Base-by-base conservation (phyloP, 2,329 filamentous ascomycete genomes). In the Colletotrichum chlorophyti region DNA sequence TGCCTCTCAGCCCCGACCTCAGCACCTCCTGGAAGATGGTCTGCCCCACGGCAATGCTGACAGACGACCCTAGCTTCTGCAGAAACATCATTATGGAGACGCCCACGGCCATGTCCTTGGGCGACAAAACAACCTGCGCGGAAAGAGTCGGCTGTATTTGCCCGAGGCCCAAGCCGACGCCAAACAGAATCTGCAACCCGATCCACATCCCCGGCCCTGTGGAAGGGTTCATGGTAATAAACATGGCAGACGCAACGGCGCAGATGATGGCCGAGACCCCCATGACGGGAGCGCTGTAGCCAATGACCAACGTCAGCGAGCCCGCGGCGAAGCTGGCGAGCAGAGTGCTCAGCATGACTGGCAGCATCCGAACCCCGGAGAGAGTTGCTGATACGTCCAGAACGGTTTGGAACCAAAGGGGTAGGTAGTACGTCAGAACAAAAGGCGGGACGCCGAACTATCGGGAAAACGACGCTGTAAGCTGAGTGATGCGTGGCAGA, bases 311-410 rank as follows among this genome's bases (percentile, higher is more conserved):
- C 8, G 12, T 42, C 8, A 27, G 5, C 9, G 8, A n/a, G 19
- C 40, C 40, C 2, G 19, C 5, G 3, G 8, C 19, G n/a, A 14
- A 5, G n/a, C 11, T 17, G n/a, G 19, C 8, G 2, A 24, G 6
- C 12, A 42, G 4, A 5, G 12, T 24, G 12, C 19, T 9, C 8
- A 24, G 19, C 11, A 42, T 6, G 10, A 42, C 7, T 3, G 40
- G 40, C 8, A 42, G 24, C 9, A n/a, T 24, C 64, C 81, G 81
- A 65, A 84, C 79, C 48, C 82, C 82, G 7, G 82, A 79, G 53
- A 80, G 67, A 34, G 82, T 78, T 41, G 82, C 79, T n/a, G 68
- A 74, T 60, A 78, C 78, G 53, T 77, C 79, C 61, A 81, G 75
- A 50, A 42, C n/a, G 5, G 19, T 12, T 15, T 42, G 40, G 24